Evolutionary conservation across 108 stramenopile species (phyloP).

Genomic region (Nannochloropsis gaditana): DNA sequence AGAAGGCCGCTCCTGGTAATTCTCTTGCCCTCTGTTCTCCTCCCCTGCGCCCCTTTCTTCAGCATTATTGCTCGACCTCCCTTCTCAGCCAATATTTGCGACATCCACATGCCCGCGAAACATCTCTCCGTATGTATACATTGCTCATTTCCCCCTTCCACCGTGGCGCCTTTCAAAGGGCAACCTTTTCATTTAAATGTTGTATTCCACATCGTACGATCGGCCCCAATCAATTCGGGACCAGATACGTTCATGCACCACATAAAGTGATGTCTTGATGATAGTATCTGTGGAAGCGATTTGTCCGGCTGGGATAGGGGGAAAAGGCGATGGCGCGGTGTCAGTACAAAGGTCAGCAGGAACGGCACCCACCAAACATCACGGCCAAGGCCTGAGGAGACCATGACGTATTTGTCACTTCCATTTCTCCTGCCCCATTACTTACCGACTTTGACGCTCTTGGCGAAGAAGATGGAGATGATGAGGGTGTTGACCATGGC

Average conservation of each 20-base stretch:
- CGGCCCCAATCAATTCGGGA: constrained; percentile 40
- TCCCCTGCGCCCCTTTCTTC: too few relatives aligned
- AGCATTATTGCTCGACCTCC: too few relatives aligned
- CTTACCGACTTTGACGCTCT: constrained; percentile 40
- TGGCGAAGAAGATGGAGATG: constrained; percentile 65
- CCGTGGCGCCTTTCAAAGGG: too few relatives aligned
- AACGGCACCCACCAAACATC: too few relatives aligned
- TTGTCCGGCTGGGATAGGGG: constrained; percentile 65
- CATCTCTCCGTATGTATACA: too few relatives aligned
- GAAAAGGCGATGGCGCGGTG: not conserved
- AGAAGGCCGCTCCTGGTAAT: too few relatives aligned
- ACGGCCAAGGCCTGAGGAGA: too few relatives aligned
- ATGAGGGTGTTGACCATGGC: constrained; percentile 84
- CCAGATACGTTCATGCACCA: constrained; percentile 47
- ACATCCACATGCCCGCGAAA: too few relatives aligned
- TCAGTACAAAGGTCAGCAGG: too few relatives aligned
- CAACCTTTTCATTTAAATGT: constrained; percentile 17
- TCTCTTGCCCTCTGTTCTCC: too few relatives aligned
- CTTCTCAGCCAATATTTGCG: too few relatives aligned
- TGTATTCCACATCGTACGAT: constrained; percentile 46
- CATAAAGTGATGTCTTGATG: constrained; percentile 72
- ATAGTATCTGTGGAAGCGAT: constrained; percentile 84
- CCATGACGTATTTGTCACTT: not conserved
- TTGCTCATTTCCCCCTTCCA: not conserved
- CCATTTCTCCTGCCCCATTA: constrained; percentile 59